Evolutionary conservation across 331 rosid genomes (phyloP), one percentile per base, ranked within the genome.

Genomic region (Stylosanthes scabra): DNA sequence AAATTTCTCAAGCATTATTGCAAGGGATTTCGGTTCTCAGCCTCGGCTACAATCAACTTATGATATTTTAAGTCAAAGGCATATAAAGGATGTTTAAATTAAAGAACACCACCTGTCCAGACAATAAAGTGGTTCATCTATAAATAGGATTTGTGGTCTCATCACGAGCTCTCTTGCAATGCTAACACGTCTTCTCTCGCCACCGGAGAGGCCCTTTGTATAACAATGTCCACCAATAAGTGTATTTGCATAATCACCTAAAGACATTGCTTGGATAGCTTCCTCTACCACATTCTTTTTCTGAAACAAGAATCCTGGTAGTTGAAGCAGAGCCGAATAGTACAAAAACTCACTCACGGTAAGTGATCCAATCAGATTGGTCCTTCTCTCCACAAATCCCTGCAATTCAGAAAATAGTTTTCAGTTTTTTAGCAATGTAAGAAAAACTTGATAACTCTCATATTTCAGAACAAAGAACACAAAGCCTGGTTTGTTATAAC

Each of bases 301-400:
- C 88, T 89, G 97, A 84, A 91, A 91, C 77, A 95, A 87, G 91
- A 95, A 95, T 81, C 99, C 99, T 31, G 96, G 99, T 63, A 90
- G 96, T 81, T 90, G 99, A 73, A 95, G 97, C 59, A 92, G 78
- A 4, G 99, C 97, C 2, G 99, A 90, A 82, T 95, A 95, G 81
- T 88, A 95, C 34, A 95, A 91, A 83, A 84, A 92, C 77, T 95
- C 99, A 45, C 96, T 88, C 56, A 95, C 99, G 6, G 99, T 95
- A 54, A 95, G 97, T 59, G 99, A 90, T 74, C 99, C 99, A 68
- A 95, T 95, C 70, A 95, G 86, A 83, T 88, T 79, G 44, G 91
- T 88, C 69, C 90, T 92, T 83, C 96, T 90, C 83, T 88, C 96
- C 28, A 95, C 99, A 63, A 87, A 95, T 54, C 99, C 99, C 99